phyloP scores from a whole-genome alignment of 805 yeast genomes.

The Saturnispora gosingensis region DNA sequence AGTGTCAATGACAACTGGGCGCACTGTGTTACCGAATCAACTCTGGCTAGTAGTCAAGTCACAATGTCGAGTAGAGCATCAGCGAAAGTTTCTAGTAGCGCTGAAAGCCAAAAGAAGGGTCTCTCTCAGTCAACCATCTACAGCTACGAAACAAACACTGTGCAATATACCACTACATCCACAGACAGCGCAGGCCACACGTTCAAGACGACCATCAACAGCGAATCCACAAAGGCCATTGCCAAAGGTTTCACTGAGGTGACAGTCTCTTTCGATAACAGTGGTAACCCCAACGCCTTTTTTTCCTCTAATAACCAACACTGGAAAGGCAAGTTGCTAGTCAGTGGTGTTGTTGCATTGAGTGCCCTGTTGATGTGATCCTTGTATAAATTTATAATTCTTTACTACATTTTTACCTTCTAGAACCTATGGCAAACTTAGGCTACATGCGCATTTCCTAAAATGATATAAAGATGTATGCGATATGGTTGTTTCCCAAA shows the following conservation, averaged over 20 bases:
- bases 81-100: background rate
- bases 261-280: constrained; percentile 12
- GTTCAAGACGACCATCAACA: constrained; percentile 7
- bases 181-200: constrained; percentile 3
- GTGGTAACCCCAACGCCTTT: constrained; percentile 6
- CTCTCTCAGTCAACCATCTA: background rate
- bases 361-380: constrained; percentile 13
- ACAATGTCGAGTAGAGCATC: background rate
- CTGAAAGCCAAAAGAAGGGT: background rate
- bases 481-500: constrained; percentile 99
- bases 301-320: background rate
- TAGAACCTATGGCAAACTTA: background rate
- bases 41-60: background rate
- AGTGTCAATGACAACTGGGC: constrained; percentile 21
- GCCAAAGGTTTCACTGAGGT: constrained; percentile 16
- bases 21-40: background rate
- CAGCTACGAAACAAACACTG: background rate
- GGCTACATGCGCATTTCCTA: background rate
- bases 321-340: constrained; percentile 18
- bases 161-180: background rate
- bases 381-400: background rate
- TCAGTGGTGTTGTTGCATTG: constrained; percentile 18
- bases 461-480: constrained; percentile 47
- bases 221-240: constrained; percentile 13
- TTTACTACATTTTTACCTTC: constrained; percentile 7